These are phyloP conservation scores for Venturia asperata DNA, from an alignment of 2,329 filamentous ascomycete genomes.

Conservation along the genomic window DNA sequence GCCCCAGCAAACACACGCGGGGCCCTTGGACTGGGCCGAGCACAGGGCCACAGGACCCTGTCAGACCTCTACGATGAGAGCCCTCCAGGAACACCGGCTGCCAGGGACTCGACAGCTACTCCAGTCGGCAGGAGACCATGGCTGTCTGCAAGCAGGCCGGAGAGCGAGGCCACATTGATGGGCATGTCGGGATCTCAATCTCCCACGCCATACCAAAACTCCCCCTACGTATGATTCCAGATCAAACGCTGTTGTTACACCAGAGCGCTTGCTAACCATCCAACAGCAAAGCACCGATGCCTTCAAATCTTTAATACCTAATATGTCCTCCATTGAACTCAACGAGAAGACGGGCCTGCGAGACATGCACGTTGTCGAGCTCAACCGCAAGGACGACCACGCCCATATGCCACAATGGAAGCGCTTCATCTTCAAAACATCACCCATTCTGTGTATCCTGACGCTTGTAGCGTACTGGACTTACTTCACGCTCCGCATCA, in stretches of 20 bases:
- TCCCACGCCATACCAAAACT: conserved; percentile 4
- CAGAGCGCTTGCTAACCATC: background rate
- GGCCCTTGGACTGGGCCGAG: conserved; percentile 1
- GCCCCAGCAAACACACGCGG: background rate
- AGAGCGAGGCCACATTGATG: conserved; percentile 17
- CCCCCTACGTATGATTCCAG: conserved; percentile 9
- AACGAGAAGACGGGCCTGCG: conserved; percentile 29
- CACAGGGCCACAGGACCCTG: conserved; percentile 14
- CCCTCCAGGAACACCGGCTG: conserved; percentile 15
- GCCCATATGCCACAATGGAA: conserved; percentile 35
- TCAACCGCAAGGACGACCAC: conserved; percentile 33
- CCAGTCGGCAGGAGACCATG: conserved; percentile 8
- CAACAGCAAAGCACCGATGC: conserved; percentile 31
- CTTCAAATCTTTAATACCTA: conserved; percentile 30
- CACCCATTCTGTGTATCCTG: conserved; percentile 32
- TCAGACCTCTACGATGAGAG: conserved; percentile 17
- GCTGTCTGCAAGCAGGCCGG: conserved; percentile 8
- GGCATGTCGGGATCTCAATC: background rate
- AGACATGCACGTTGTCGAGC: conserved; percentile 28
- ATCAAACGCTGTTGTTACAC: background rate
- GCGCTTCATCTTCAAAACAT: conserved; percentile 30
- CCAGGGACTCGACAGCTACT: background rate
- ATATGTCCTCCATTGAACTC: conserved; percentile 21
- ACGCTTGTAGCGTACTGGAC: conserved; percentile 33
- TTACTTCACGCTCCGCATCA: conserved; percentile 47